These are phyloP conservation scores for Lactarius hatsudake DNA, from an alignment of 768 basidiomycete species.

Conservation along the genomic window DNA sequence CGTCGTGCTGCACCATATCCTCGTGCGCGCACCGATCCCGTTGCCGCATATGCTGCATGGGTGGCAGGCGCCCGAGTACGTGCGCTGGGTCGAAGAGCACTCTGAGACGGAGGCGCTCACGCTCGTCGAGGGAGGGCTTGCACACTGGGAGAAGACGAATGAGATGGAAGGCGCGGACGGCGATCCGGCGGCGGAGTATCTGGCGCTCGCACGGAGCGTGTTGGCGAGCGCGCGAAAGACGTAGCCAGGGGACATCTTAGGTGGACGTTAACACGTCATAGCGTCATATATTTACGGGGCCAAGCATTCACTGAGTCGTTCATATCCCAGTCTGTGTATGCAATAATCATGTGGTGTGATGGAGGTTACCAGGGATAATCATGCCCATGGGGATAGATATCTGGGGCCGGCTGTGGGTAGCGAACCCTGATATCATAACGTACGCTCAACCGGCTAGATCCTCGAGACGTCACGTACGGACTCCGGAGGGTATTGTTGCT, in stretches of 20 bases:
- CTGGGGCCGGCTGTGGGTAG: too few species aligned
- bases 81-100: conserved; percentile 94
- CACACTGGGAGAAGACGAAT: conserved; percentile 73
- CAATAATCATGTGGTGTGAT: not conserved
- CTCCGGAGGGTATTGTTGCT: too few species aligned
- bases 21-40: conserved; percentile 82
- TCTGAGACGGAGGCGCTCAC: conserved; percentile 74
- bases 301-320: not conserved
- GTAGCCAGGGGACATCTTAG: not conserved
- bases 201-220: conserved; percentile 65
- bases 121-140: conserved; percentile 74
- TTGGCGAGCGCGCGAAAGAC: conserved; percentile 41
- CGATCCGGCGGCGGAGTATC: conserved; percentile 53
- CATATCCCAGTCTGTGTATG: not conserved
- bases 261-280: not conserved
- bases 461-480: too few species aligned
- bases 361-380: not conserved
- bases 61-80: conserved; percentile 96
- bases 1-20: conserved; percentile 86
- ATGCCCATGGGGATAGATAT: not conserved
- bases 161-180: conserved; percentile 54
- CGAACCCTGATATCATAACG: not conserved
- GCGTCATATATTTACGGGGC: not conserved
- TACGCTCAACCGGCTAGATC: not conserved
- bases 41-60: conserved; percentile 87